Evolutionary conservation across 768 basidiomycete species (phyloP).

Genomic region (Austroboletus eburneus): DNA sequence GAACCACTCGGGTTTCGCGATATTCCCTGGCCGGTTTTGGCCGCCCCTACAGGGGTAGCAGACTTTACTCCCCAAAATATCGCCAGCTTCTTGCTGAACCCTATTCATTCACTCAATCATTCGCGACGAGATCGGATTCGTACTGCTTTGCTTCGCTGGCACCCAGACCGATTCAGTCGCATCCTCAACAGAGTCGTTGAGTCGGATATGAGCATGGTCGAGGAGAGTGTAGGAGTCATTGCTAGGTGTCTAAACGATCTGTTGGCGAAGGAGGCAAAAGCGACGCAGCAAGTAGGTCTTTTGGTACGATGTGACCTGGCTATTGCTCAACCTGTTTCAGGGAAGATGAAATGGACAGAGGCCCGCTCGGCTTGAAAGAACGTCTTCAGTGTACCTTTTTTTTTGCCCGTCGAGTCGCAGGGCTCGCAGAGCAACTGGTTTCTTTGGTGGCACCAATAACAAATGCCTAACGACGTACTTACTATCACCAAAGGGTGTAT

Average conservation of each 20-base stretch:
- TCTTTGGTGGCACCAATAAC: conserved; percentile 17
- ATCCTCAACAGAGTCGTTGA: conserved; percentile 49
- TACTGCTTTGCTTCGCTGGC: conserved; percentile 69
- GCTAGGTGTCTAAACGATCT: conserved; percentile 66
- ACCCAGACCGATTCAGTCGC: conserved; percentile 72
- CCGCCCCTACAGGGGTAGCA: conserved; percentile 37
- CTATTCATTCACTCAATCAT: conserved; percentile 54
- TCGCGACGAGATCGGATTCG: conserved; percentile 64
- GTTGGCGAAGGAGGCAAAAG: conserved; percentile 39
- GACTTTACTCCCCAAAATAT: conserved; percentile 57
- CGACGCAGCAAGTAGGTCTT: conserved; percentile 17
- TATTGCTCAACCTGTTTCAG: conserved; percentile 8
- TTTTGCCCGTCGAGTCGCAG: background rate
- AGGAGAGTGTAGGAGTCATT: conserved; percentile 62
- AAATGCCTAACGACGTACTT: conserved; percentile 8
- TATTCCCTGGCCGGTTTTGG: conserved; percentile 69
- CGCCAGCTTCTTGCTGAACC: conserved; percentile 56
- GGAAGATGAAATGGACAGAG: conserved; percentile 12
- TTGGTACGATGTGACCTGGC: background rate
- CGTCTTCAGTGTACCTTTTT: background rate
- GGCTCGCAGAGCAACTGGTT: conserved; percentile 4
- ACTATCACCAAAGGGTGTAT: conserved; percentile 4
- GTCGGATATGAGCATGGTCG: conserved; percentile 49
- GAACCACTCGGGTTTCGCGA: conserved; percentile 52
- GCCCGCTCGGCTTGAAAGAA: background rate